Base-by-base conservation (phyloP, 192 early-diverging fungal species). In the Entomortierella beljakovae region DNA sequence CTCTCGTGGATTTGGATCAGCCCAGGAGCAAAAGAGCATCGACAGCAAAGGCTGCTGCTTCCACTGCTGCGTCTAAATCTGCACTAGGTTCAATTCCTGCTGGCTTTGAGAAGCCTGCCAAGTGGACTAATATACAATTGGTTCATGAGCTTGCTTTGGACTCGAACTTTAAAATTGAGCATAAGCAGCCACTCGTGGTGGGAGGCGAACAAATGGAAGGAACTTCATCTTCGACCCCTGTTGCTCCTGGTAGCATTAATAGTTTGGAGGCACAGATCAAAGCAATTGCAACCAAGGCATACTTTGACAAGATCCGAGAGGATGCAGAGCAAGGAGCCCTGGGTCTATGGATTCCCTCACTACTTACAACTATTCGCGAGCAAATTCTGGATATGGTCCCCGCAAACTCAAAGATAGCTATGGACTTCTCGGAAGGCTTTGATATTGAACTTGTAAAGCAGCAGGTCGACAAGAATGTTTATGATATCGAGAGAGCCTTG, bases 101-200 rank as follows among this genome's bases (percentile, higher is more conserved):
- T n/a, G 49, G 26, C 26, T 34, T 50, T 13, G 28, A 61, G 49
- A 70, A 61, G 42, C 46, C 38, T 5, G 20, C 16, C 11, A 53
- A 46, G 10, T 64, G 90, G 32, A 80, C 83, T 31, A 94, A 93
- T 64, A 84, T 92, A 35, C 83, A 91, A 57, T 68, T 95, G 40
- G 89, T 92, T 0, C 94, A 95, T 72, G 94, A 95, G 70, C 62
- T 95, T 15, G 87, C 90, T 25, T 62, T 94, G 71, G 87, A 95
- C 73, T 90, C 94, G 1, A 85, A 91, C 25, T 94, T 93, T 62
- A 80, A 82, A 35, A 73, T 95, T 10, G 82, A 88, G 40, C 55
- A 60, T 6, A 46, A 56, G 5, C 43, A 53, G 28, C 48, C 66
- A 26, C 57, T 29, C 1, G 32, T 35, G 5, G 9, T 18, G 35